Percentiles rank a stretch among this genome's conserved stretches.
phyloP scores from a whole-genome alignment of 1,284 basidiomycete species.

The Irpex lacteus region DNA sequence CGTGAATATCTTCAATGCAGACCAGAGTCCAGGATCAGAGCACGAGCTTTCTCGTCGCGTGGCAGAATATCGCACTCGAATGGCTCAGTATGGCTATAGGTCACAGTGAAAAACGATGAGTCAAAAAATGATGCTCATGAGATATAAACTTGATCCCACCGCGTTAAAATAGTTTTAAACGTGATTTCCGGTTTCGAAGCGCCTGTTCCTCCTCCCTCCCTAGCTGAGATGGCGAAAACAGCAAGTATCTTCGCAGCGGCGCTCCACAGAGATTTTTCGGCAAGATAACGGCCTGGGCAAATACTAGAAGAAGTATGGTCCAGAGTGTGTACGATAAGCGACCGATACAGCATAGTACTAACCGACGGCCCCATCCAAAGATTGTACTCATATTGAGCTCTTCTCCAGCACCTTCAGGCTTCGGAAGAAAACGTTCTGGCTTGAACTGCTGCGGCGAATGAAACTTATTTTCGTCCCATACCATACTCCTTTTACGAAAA shows the following conservation, averaged over 20 bases:
- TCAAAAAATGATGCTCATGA: not conserved
- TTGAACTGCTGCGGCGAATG: conserved; percentile 18
- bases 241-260: conserved; percentile 3
- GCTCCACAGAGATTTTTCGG: not conserved
- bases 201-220: not conserved
- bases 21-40: not conserved
- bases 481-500: not conserved
- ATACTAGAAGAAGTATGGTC: not conserved
- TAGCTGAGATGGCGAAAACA: not conserved
- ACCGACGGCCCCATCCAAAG: conserved; percentile 12
- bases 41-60: conserved; percentile 7
- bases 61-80: conserved; percentile 15
- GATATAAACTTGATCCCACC: not conserved
- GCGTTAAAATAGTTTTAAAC: not conserved
- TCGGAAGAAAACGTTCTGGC: conserved; percentile 15
- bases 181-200: not conserved
- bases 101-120: not conserved
- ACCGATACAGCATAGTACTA: not conserved
- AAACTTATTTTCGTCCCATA: conserved; percentile 16
- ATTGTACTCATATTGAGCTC: not conserved
- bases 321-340: no score
- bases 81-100: conserved; percentile 10
- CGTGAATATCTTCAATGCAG: not conserved
- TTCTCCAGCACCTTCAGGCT: not conserved
- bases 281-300: not conserved